Percentiles rank a stretch among this genome's conserved stretches.
phyloP scores from a whole-genome alignment of 1,139 yeast genomes.

The Hyphopichia burtonii region DNA sequence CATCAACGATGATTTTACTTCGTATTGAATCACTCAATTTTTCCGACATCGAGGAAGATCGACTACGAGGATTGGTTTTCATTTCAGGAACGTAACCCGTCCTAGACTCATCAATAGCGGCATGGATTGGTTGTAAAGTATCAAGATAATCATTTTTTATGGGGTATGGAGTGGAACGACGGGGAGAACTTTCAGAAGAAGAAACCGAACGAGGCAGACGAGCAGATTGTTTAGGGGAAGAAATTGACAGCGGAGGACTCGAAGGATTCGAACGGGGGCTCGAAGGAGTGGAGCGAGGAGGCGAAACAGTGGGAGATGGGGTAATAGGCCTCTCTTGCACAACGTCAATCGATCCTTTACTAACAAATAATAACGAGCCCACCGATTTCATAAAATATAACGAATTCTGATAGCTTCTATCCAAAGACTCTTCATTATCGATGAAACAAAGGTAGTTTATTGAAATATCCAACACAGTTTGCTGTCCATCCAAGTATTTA shows the following conservation, averaged over 20 bases:
- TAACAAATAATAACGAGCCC: not conserved
- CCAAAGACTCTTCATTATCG: constrained; percentile 8
- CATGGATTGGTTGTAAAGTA: not conserved
- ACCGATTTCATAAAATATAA: not conserved
- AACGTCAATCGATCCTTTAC: not conserved
- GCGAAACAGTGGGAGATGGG: too few relatives aligned
- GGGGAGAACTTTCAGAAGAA: too few relatives aligned
- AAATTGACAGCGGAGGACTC: too few relatives aligned
- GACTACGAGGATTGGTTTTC: too few relatives aligned
- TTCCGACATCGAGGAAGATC: too few relatives aligned
- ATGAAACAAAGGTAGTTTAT: constrained; percentile 12
- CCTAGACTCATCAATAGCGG: too few relatives aligned
- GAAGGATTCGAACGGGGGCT: too few relatives aligned
- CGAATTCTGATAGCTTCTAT: constrained; percentile 3
- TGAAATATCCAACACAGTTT: constrained; percentile 5
- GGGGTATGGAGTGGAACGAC: not conserved
- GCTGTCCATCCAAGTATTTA: not conserved
- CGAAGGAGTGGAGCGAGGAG: too few relatives aligned
- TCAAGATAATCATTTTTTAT: not conserved
- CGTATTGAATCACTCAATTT: too few relatives aligned
- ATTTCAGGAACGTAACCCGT: too few relatives aligned
- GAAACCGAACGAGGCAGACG: too few relatives aligned
- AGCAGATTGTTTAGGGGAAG: too few relatives aligned
- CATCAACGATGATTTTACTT: not conserved
- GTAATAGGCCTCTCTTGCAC: not conserved